Base-by-base conservation (phyloP, 2,329 filamentous ascomycete species). In the Aspergillus candidus region DNA sequence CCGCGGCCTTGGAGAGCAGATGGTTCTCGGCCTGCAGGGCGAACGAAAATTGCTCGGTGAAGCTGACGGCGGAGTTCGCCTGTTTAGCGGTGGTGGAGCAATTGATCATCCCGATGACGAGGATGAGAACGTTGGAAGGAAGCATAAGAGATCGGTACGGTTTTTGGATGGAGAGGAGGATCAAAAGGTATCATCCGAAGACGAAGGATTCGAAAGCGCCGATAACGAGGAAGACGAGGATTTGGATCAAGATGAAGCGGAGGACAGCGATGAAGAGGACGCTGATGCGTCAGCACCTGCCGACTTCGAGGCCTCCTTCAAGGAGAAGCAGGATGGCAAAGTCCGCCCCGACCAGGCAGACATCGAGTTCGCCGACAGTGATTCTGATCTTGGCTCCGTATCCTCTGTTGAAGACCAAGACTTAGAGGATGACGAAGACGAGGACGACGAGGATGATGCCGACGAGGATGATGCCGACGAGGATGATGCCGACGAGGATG, bases 331-430 rank as follows among this genome's bases (percentile, higher is more conserved):
- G 31, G 79, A 78, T 42, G 77, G 74, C n/a, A 76, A 76, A 13
- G 71, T 73, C 4, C 72, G 77, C 32, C 75, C 62, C 15, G 73
- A 72, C 10, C 79, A 81, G 17, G 86, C 82, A 27, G 88, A 95
- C 43, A 58, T 97, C 45, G 88, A 83, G 1, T 98, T 96, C 71
- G 93, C 93, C 11, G 93, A 98, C 60, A 95, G 88, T 59, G 94
- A 98, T 65, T 98, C 93, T 0, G 94, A 98, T 62, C 76, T 98
- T 4, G 93, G 93, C 6, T 95, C 91, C 3, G 68, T 96, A 51
- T 94, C 88, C 7, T 76, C 74, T 1, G 75, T 71, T 7, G 77
- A 80, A 6, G 77, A 79, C 14, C 74, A 76, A 46, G 73, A 77
- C 27, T 52, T 75, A 3, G 75, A 77, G 37, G 74, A 73, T 43